These are phyloP conservation scores for Jatropha multifida DNA, from an alignment of 441 rosid genomes.

Conservation along the genomic window DNA sequence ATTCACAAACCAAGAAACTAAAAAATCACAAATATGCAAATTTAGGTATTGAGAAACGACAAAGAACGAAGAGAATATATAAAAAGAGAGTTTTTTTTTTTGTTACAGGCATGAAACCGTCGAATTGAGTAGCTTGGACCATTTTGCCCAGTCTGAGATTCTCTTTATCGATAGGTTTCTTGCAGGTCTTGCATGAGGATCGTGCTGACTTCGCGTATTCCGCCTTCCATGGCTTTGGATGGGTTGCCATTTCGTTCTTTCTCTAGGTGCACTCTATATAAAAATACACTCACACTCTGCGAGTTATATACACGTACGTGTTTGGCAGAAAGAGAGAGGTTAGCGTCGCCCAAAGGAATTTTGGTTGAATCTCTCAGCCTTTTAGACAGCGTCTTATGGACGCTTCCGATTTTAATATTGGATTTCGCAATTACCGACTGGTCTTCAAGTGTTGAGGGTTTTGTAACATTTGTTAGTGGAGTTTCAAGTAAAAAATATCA, in stretches of 20 bases:
- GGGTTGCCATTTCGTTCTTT: conserved; percentile 42
- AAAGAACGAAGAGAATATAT: neutral
- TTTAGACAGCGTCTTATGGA: neutral
- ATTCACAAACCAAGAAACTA: no score
- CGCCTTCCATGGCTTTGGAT: conserved; percentile 81
- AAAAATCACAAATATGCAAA: no score
- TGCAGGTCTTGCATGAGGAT: conserved; percentile 90
- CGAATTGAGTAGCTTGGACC: conserved; percentile 83
- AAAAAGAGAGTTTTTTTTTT: neutral
- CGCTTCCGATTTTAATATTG: neutral
- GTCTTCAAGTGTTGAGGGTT: no score
- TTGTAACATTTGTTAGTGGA: no score
- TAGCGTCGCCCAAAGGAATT: neutral
- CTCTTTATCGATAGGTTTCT: conserved; percentile 61
- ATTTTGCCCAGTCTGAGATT: conserved; percentile 80
- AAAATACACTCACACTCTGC: neutral
- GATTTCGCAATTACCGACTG: neutral
- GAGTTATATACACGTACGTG: conserved; percentile 9
- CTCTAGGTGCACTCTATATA: no score
- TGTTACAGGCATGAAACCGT: conserved; percentile 88
- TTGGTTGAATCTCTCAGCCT: neutral
- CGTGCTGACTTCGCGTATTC: conserved; percentile 95
- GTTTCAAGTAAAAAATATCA: no score
- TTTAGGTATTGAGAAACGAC: neutral
- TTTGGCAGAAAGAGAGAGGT: neutral